Evolutionary conservation across 2,329 filamentous ascomycete species (phyloP), one percentile per base, ranked within the genome.

Genomic region (Xylaria sp.): DNA sequence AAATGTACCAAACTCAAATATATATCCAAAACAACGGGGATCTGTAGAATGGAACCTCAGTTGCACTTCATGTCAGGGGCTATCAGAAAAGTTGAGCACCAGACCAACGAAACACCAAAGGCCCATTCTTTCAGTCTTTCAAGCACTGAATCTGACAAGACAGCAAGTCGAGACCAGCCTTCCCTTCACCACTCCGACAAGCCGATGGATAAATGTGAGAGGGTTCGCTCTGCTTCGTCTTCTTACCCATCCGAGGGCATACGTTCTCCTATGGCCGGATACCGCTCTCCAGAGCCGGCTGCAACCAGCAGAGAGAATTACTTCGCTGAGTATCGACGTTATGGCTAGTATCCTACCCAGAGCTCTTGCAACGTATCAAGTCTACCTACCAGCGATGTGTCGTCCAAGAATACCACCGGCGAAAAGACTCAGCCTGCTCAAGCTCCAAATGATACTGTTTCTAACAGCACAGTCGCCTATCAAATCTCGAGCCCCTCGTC

Each of bases 241-340:
- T 68, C 60, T 10, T 68, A 68, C 31, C 66, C 64, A 38, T 59
- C 64, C 13, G 62, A 66, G 40, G 66, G 66, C 4, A 63, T 67
- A n/a, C 64, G 62, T 27, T 65, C 66, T 33, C 62, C 64, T n/a
- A 6, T 25, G 8, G 17, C 43, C 6, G 15, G 17, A 11, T 19
- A 13, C 35, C 31, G 10, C 37, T 67, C 66, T 4, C 64, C 64
- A 7, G 58, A 63, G 33, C 51, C 31, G 9, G 17, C 29, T 3
- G 21, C 38, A 15, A 7, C 29, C 8, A 23, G 10, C 25, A 47
- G 37, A 9, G 33, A 40, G 21, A 43, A 37, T 2, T 29, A 58
- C 43, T 25, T 62, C 8, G 19, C 59, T 10, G 62, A 65, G 27
- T 66, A 66, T 54, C 58, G 38, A 27, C 35, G 54, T 3, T 53